Evolutionary conservation across 2,329 filamentous ascomycete genomes (phyloP), one percentile per base, ranked within the genome.

Genomic region (Cladosporium austrohemisphaericum): DNA sequence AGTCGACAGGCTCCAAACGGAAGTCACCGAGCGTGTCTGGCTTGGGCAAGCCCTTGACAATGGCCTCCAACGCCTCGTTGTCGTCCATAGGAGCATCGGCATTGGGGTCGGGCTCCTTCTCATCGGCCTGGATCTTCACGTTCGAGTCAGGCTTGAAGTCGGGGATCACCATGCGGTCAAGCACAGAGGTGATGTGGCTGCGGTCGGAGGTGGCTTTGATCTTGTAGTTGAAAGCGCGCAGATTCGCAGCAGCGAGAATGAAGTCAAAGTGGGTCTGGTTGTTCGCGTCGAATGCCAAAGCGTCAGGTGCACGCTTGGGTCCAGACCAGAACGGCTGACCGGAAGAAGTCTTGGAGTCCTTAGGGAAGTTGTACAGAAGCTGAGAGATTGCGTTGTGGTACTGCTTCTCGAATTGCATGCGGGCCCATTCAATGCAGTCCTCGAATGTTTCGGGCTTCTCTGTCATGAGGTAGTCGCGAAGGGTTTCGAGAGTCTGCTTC

Each of bases 341-440:
- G 29, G 81, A 86, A 2, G 90, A 94, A 1, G 93, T 95, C 49
- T 79, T 83, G 0, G 90, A 86, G 66, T 97, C 92, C 71, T 94
- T 95, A 54, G 93, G 93, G 75, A 98, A 98, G 74, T 96, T 97
- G 77, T 87, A 94, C 26, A 98, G 76, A 45, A 98, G 76, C 69
- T 98, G 93, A 66, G 93, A 88, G 54, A 98, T 95, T 44, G 89
- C 88, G 66, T 98, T 95, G 74, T 94, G 90, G 72, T 93, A 98
- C 70, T 96, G 89, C 68, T 88, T 89, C 76, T 98, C 93, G 56
- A 98, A 98, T 60, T 95, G 80, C 65, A 87, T 80, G 40, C 93
- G 87, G 19, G 88, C 93, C 93, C 93, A 98, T 58, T 88, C 84
- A 61, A 98, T 90, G 66, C 93, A 98, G 70, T 98, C 92, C 65